Conservation (phyloP, 306 rosid genomes). For the Astragalus membranaceus region DNA sequence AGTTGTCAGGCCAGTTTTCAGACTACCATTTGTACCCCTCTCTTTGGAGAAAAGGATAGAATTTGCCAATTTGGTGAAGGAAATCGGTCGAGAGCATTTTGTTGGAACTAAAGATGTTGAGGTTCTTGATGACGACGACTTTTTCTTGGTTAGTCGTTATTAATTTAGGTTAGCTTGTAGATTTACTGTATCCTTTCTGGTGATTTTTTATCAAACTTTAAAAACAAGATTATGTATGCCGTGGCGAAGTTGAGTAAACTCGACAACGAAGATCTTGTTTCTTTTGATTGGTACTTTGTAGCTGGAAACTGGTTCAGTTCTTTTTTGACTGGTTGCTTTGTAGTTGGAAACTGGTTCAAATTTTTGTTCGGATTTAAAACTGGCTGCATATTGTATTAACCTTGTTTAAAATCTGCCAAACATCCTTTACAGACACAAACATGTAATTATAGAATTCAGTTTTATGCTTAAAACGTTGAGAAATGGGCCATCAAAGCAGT, state of each 20-base stretch:
- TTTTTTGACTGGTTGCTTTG: slow-evolving; percentile 4
- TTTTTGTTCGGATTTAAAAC: not conserved
- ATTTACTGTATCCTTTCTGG: slow-evolving; percentile 9
- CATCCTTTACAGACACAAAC: not conserved
- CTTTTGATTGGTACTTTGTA: slow-evolving; percentile 1
- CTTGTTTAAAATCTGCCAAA: not conserved
- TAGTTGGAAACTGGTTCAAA: slow-evolving; percentile 15
- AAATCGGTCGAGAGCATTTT: slow-evolving; percentile 78
- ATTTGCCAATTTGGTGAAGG: slow-evolving; percentile 65
- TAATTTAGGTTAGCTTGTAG: slow-evolving; percentile 21
- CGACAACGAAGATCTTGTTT: not conserved
- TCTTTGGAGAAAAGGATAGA: slow-evolving; percentile 62
- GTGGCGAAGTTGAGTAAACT: not conserved
- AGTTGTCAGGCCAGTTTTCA: slow-evolving; percentile 81
- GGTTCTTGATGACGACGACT: slow-evolving; percentile 67
- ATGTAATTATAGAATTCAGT: not conserved
- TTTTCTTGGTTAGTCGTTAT: slow-evolving; percentile 58
- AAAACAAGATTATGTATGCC: slow-evolving; percentile 12
- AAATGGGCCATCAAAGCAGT: slow-evolving; percentile 6
- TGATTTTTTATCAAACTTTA: not conserved
- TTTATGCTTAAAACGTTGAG: not conserved
- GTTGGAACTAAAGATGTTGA: slow-evolving; percentile 63
- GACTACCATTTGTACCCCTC: slow-evolving; percentile 94
- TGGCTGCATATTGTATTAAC: not conserved
- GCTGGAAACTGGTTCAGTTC: slow-evolving; percentile 11